A percentile compares a stretch with the other conserved stretches of the same genome.
phyloP scores from a whole-genome alignment of 2,329 filamentous ascomycete genomes.

The Aspergillus phoenicis region DNA sequence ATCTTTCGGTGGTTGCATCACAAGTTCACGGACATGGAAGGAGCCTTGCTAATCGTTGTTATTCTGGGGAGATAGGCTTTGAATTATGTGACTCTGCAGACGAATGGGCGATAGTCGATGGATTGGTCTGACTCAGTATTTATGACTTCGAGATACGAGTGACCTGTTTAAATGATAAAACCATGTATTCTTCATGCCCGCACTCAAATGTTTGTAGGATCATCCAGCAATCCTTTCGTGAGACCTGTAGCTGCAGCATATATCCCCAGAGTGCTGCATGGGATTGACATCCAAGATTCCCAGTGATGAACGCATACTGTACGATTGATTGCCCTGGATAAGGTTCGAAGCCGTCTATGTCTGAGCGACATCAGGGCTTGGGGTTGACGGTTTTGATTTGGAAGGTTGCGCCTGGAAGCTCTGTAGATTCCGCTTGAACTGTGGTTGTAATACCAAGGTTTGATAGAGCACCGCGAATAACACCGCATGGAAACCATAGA shows the following conservation, averaged over 20 bases:
- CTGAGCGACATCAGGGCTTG: constrained; percentile 58
- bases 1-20: constrained; percentile 19
- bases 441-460: constrained; percentile 87
- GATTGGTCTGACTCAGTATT: constrained; percentile 19
- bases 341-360: not conserved
- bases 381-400: constrained; percentile 84
- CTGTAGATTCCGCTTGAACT: constrained; percentile 85
- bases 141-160: constrained; percentile 17
- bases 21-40: constrained; percentile 25
- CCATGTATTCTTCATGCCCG: constrained; percentile 12
- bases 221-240: not conserved
- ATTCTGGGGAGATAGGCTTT: constrained; percentile 50
- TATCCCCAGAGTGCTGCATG: not conserved
- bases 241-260: not conserved
- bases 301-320: not conserved
- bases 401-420: constrained; percentile 86
- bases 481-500: constrained; percentile 90
- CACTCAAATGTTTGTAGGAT: not conserved
- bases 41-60: constrained; percentile 40
- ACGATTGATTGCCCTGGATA: not conserved
- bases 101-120: constrained; percentile 24
- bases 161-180: constrained; percentile 20
- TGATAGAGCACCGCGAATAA: constrained; percentile 89
- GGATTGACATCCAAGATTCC: not conserved
- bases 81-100: constrained; percentile 36